phyloP scores from a whole-genome alignment of 805 yeast genomes.

The Kodamaea lidongshanica region DNA sequence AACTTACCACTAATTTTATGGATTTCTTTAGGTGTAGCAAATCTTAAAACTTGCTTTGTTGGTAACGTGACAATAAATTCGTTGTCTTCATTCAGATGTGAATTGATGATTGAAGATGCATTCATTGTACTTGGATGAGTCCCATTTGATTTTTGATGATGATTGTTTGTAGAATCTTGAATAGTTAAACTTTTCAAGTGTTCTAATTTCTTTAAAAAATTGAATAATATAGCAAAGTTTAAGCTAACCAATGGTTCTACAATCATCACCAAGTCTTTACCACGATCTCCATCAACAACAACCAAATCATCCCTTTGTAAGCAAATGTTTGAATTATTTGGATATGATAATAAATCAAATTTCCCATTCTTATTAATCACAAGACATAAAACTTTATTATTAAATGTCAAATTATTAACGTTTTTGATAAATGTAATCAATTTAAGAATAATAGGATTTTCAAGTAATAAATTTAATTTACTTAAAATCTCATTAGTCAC shows the following conservation, averaged over 20 bases:
- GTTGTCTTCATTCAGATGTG: conserved; percentile 47
- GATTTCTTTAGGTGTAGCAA: conserved; percentile 69
- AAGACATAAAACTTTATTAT: conserved; percentile 38
- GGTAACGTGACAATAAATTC: conserved; percentile 62
- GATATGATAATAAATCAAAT: conserved; percentile 63
- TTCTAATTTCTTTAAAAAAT: conserved; percentile 66
- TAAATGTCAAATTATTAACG: conserved; percentile 36
- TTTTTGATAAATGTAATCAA: conserved; percentile 34
- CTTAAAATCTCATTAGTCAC: conserved; percentile 22
- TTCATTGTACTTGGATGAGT: conserved; percentile 33
- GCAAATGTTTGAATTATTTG: conserved; percentile 55
- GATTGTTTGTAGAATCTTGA: conserved; percentile 16
- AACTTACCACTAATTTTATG: conserved; percentile 56
- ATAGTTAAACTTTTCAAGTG: conserved; percentile 51
- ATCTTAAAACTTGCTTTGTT: conserved; percentile 68
- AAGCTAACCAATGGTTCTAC: conserved; percentile 58
- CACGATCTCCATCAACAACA: conserved; percentile 79
- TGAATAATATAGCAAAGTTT: conserved; percentile 63
- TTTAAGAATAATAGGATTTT: conserved; percentile 22
- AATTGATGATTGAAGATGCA: conserved; percentile 32
- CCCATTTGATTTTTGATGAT: conserved; percentile 25
- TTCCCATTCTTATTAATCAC: conserved; percentile 60
- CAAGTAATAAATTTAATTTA: conserved; percentile 22
- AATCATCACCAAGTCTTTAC: conserved; percentile 71
- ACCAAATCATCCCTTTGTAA: conserved; percentile 60